These are phyloP conservation scores for Codiaeum variegatum DNA, from an alignment of 441 rosid genomes.

Conservation along the genomic window DNA sequence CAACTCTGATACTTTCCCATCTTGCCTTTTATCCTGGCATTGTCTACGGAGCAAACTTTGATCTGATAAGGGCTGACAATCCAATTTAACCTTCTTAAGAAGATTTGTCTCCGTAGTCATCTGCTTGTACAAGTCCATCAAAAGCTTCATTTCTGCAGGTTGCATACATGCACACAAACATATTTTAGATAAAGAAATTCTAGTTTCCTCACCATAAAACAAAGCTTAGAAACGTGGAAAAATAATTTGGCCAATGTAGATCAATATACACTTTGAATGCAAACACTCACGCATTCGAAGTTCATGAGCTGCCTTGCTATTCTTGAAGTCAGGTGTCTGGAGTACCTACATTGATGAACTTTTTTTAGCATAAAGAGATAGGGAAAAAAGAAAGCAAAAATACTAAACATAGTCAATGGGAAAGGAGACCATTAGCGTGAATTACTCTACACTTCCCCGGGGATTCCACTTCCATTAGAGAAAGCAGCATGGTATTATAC, in stretches of 20 bases:
- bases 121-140: slow-evolving; percentile 31
- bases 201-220: neutral
- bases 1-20: neutral
- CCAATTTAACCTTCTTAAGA: neutral
- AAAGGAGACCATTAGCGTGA: neutral
- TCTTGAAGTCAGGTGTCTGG: slow-evolving; percentile 31
- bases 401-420: neutral
- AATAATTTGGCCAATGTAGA: neutral
- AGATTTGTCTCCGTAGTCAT: slow-evolving; percentile 23
- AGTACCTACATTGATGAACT: slow-evolving; percentile 26
- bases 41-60: slow-evolving; percentile 10
- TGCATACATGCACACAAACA: neutral
- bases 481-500: neutral
- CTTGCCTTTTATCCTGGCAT: neutral
- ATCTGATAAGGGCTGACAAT: neutral
- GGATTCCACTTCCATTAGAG: neutral
- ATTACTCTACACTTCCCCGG: neutral
- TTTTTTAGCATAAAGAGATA: neutral
- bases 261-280: neutral
- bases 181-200: neutral
- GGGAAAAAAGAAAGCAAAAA: neutral
- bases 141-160: slow-evolving; percentile 36
- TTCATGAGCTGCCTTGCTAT: slow-evolving; percentile 38
- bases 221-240: neutral
- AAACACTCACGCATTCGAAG: slow-evolving; percentile 32